Conservation (phyloP, 2,329 filamentous ascomycete genomes). For the Cryoendolithus antarcticus region DNA sequence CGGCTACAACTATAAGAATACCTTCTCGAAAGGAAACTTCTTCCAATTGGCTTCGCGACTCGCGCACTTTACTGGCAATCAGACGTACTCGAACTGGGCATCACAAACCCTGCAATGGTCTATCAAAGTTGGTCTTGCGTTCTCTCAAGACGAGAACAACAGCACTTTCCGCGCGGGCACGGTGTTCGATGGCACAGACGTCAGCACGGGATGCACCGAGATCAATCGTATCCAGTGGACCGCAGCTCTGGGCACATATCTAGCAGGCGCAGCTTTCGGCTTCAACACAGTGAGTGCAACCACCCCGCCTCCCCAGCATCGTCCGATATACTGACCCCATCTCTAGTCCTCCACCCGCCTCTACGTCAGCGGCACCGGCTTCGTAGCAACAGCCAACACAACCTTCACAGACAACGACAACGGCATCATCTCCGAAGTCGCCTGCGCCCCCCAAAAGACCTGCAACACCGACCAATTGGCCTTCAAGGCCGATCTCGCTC, state of each 20-base stretch:
- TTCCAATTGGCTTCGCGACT: conserved; percentile 60
- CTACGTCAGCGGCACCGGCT: conserved; percentile 14
- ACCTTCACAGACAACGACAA: conserved; percentile 34
- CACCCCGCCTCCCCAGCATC: not conserved
- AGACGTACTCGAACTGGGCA: conserved; percentile 55
- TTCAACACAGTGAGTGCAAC: conserved; percentile 35
- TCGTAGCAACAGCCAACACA: conserved; percentile 4
- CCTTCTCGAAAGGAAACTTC: conserved; percentile 68
- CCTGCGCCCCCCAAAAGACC: conserved; percentile 46
- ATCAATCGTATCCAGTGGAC: conserved; percentile 45
- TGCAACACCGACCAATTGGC: conserved; percentile 62
- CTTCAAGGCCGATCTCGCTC: conserved; percentile 58
- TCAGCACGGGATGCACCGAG: conserved; percentile 40
- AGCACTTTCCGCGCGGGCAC: not conserved
- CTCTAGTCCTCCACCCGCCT: conserved; percentile 1
- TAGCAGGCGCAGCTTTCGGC: conserved; percentile 53
- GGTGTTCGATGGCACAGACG: conserved; percentile 52
- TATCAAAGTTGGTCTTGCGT: conserved; percentile 43
- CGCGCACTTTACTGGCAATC: conserved; percentile 25
- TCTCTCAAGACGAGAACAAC: conserved; percentile 28
- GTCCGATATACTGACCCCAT: not conserved
- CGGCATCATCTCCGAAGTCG: conserved; percentile 50
- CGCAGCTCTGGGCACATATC: conserved; percentile 53
- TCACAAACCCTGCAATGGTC: conserved; percentile 56
- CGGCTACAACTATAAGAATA: conserved; percentile 74